A percentile compares a stretch with the other conserved stretches of the same genome.
Evolutionary conservation across 2,329 filamentous ascomycete genomes (phyloP).

Genomic region (Fusarium pseudocircinatum): DNA sequence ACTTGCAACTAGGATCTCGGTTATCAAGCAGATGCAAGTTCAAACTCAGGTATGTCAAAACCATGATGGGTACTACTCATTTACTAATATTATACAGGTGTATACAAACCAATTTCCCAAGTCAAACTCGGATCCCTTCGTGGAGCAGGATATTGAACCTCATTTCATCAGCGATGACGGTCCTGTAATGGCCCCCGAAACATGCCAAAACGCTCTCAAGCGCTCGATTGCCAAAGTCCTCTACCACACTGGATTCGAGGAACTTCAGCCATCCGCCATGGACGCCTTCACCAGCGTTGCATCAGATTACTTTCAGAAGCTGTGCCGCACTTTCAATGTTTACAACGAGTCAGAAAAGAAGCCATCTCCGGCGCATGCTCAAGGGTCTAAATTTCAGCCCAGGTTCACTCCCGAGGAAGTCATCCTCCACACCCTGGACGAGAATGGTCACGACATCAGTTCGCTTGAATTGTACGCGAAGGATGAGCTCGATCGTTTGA

Average conservation of each 20-base stretch:
- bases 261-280: conserved; percentile 93
- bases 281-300: conserved; percentile 91
- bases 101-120: conserved; percentile 99
- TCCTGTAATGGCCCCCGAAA: conserved; percentile 83
- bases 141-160: conserved; percentile 86
- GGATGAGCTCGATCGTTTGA: conserved; percentile 90
- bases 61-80: not conserved
- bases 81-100: conserved; percentile 63
- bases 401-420: conserved; percentile 87
- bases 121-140: conserved; percentile 89
- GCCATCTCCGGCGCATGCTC: conserved; percentile 56
- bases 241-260: conserved; percentile 96
- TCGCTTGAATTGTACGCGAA: conserved; percentile 86
- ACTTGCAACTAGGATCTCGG: conserved; percentile 92
- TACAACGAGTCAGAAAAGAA: conserved; percentile 87
- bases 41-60: conserved; percentile 80
- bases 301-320: conserved; percentile 86
- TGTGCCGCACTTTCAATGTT: conserved; percentile 80
- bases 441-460: conserved; percentile 85
- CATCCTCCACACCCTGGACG: conserved; percentile 83
- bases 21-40: conserved; percentile 99
- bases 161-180: conserved; percentile 90
- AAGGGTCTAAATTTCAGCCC: conserved; percentile 62
- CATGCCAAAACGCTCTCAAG: conserved; percentile 85
- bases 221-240: conserved; percentile 94